Percentiles rank a stretch among this genome's conserved stretches.
These are phyloP conservation scores for Pholiota molesta DNA, from an alignment of 768 basidiomycete species.

Conservation along the genomic window DNA sequence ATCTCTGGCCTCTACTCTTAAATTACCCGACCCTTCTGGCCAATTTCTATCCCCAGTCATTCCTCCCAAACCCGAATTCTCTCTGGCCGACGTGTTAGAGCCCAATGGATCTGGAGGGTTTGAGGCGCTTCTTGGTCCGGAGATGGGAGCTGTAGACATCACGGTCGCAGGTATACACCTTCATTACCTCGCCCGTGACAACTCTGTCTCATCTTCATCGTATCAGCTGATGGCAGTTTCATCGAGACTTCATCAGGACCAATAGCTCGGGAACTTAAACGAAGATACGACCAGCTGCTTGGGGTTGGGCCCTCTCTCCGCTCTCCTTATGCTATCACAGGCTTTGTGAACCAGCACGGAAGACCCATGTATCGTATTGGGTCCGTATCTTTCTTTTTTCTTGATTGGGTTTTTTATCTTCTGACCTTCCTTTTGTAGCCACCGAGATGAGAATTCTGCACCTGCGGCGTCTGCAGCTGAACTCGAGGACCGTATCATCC, in stretches of 20 bases:
- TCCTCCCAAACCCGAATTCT: constrained; percentile 42
- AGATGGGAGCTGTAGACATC: constrained; percentile 59
- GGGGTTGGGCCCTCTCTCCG: constrained; percentile 69
- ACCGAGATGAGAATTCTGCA: constrained; percentile 57
- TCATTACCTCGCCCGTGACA: constrained; percentile 1
- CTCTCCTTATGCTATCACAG: constrained; percentile 84
- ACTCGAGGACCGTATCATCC: constrained; percentile 47
- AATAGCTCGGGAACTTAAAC: constrained; percentile 79
- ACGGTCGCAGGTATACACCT: constrained; percentile 56
- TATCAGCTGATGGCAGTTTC: constrained; percentile 68
- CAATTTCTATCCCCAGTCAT: constrained; percentile 49
- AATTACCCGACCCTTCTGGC: constrained; percentile 23
- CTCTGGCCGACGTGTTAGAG: constrained; percentile 45
- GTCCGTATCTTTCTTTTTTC: constrained; percentile 43
- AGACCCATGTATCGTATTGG: constrained; percentile 77
- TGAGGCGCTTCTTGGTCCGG: constrained; percentile 46
- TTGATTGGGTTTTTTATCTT: constrained; percentile 1
- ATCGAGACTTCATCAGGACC: constrained; percentile 80
- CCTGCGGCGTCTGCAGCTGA: constrained; percentile 57
- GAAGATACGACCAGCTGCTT: constrained; percentile 67
- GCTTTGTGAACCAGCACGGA: constrained; percentile 80
- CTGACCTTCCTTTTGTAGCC: constrained; percentile 37
- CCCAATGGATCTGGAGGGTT: constrained; percentile 31
- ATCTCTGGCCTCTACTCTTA: constrained; percentile 28
- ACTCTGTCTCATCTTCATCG: constrained; percentile 16